These are phyloP conservation scores for Pseudocercospora macadamiae DNA, from an alignment of 2,329 filamentous ascomycete species.

Conservation along the genomic window DNA sequence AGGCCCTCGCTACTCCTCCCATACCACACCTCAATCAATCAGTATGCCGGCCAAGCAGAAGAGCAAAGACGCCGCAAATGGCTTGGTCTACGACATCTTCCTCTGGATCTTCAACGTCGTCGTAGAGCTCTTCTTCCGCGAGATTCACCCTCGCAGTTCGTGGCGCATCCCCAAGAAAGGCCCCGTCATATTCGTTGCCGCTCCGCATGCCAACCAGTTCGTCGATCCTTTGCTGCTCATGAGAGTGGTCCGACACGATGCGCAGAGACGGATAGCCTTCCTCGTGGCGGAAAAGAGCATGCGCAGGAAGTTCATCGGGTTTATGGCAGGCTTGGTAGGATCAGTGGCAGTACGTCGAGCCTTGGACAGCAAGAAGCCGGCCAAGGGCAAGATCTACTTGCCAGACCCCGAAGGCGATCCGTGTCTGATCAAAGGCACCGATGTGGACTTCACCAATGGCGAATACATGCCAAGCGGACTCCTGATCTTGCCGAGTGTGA, in stretches of 20 bases:
- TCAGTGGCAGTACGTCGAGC: constrained; percentile 92
- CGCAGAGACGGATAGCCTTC: constrained; percentile 85
- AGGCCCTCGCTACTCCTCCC: neutral
- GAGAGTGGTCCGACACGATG: constrained; percentile 83
- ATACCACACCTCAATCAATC: neutral
- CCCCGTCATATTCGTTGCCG: constrained; percentile 92
- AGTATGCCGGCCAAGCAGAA: constrained; percentile 19
- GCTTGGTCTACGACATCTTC: constrained; percentile 68
- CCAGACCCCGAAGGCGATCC: constrained; percentile 86
- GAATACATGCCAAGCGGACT: constrained; percentile 78
- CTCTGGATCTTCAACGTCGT: constrained; percentile 79
- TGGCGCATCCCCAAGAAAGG: constrained; percentile 92
- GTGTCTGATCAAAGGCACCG: constrained; percentile 75
- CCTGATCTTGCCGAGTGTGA: constrained; percentile 81
- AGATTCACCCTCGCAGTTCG: constrained; percentile 90
- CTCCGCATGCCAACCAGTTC: constrained; percentile 97
- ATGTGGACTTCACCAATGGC: constrained; percentile 74
- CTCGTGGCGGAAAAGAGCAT: constrained; percentile 96
- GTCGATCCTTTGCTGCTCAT: constrained; percentile 94
- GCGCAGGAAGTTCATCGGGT: constrained; percentile 84
- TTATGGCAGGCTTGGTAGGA: constrained; percentile 80
- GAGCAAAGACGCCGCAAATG: constrained; percentile 31
- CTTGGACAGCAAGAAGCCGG: constrained; percentile 83
- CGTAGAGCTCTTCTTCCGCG: constrained; percentile 95
- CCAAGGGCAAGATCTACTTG: constrained; percentile 79